Evolutionary conservation across 257 asterid species (phyloP), one percentile per base, ranked within the genome.

Genomic region (Salvia splendens): DNA sequence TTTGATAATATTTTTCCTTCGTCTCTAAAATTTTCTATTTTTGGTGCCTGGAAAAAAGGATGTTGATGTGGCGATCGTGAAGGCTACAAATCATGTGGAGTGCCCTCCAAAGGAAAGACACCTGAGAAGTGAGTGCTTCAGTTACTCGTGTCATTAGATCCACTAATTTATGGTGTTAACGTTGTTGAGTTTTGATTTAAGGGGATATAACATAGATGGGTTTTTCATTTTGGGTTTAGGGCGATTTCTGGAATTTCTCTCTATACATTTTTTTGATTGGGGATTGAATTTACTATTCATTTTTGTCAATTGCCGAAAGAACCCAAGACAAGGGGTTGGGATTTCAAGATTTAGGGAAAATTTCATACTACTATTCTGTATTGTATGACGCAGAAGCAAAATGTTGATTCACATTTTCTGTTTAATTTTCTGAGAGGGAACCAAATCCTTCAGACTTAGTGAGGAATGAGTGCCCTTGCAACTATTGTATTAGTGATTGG

Each of bases 51-150:
- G 0, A 73, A 40, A 68, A 65, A 82, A 94, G 98, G 96, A 94
- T 83, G 86, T 94, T 77, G 99, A 94, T 86, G 97, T 94, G 83
- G 99, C 98, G 81, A 85, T 91, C 83, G 99, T 89, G 61, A 94
- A 94, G 87, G 96, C 99, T 78, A 94, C 99, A 7, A 94, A 94
- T 86, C 99, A 94, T 83, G 99, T 91, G 71, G 99, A 87, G 85
- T 77, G 87, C 65, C 98, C 99, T 61, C 98, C 98, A 50, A 94
- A 91, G 75, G 99, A 94, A 76, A 84, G 97, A 67, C 97, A 94
- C 72, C 77, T 94, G 65, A 87, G 95, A 80, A 91, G 99, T 94
- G 83, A 84, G 97, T 70, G 9, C 57, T 7, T 59, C 72, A 50
- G 53, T 73, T 71, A 41, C 72, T 69, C 40, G 58, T 52, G 53